Evolutionary conservation across 495 filamentous ascomycete genomes (phyloP).

Genomic region (Hypoxylon cercidicola): DNA sequence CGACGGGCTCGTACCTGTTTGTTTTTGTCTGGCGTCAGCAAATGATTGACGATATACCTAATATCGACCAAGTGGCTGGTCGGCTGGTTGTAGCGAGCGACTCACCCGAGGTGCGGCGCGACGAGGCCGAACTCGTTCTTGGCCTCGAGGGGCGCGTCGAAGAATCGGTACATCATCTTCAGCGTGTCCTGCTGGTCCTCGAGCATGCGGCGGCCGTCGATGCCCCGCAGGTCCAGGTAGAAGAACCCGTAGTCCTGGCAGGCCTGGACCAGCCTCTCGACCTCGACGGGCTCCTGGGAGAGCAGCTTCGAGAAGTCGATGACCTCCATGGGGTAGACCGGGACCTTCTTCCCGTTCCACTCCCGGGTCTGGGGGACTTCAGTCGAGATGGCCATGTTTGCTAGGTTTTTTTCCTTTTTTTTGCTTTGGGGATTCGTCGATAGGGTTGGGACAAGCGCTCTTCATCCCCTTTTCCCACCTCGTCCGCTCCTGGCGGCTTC

Average conservation of each 20-base stretch:
- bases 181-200: slow-evolving; percentile 59
- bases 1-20: slow-evolving; percentile 64
- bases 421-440: slow-evolving; percentile 12
- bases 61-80: background rate
- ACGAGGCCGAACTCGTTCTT: slow-evolving; percentile 62
- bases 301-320: slow-evolving; percentile 60
- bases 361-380: slow-evolving; percentile 56
- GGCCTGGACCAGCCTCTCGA: slow-evolving; percentile 59
- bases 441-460: slow-evolving; percentile 9
- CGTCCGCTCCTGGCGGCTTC: slow-evolving; percentile 15
- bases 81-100: background rate
- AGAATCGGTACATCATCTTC: slow-evolving; percentile 63
- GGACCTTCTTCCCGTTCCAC: slow-evolving; percentile 62
- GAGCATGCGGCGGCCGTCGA: slow-evolving; percentile 59
- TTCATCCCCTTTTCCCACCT: slow-evolving; percentile 7
- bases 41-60: background rate
- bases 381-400: slow-evolving; percentile 54
- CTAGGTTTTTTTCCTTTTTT: slow-evolving; percentile 14
- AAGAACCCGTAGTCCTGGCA: slow-evolving; percentile 65
- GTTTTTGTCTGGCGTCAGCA: slow-evolving; percentile 14
- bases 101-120: slow-evolving; percentile 55
- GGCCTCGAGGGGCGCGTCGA: slow-evolving; percentile 58
- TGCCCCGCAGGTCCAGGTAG: slow-evolving; percentile 62
- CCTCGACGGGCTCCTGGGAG: slow-evolving; percentile 58
- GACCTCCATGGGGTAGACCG: slow-evolving; percentile 61